Conservation (phyloP, 192 early-diverging fungal genomes). For the Physocladia obscura region DNA sequence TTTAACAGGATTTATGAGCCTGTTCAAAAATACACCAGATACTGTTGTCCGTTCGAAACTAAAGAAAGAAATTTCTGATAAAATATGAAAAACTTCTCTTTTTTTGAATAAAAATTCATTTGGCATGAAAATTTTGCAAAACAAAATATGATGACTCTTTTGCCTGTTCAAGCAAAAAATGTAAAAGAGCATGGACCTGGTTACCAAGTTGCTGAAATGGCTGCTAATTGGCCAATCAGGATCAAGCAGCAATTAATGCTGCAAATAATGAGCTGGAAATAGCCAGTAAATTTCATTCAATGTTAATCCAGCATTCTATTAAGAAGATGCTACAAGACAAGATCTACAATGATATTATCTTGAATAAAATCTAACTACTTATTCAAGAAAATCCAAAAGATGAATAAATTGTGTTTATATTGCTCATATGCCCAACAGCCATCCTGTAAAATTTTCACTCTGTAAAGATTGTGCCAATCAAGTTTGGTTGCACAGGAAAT, state of each 20-base stretch:
- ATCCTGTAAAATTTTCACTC: background rate
- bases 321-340: background rate
- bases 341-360: background rate
- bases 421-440: background rate
- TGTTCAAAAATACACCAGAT: slow-evolving; percentile 5
- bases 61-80: too few species aligned
- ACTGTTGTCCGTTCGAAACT: too few species aligned
- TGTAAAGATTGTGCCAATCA: background rate
- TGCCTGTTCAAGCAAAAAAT: background rate
- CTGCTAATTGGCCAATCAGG: too few species aligned
- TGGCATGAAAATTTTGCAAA: too few species aligned
- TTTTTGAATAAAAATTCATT: too few species aligned
- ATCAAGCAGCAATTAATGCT: background rate
- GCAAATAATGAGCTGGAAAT: background rate
- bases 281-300: background rate
- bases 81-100: too few species aligned
- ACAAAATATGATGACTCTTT: background rate
- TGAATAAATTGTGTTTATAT: background rate
- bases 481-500: background rate
- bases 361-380: background rate
- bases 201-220: background rate
- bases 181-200: background rate
- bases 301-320: background rate
- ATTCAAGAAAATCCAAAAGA: background rate
- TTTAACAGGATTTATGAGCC: slow-evolving; percentile 9